phyloP scores from a whole-genome alignment of 192 early-diverging fungal species.

The Obelidium mucronatum region DNA sequence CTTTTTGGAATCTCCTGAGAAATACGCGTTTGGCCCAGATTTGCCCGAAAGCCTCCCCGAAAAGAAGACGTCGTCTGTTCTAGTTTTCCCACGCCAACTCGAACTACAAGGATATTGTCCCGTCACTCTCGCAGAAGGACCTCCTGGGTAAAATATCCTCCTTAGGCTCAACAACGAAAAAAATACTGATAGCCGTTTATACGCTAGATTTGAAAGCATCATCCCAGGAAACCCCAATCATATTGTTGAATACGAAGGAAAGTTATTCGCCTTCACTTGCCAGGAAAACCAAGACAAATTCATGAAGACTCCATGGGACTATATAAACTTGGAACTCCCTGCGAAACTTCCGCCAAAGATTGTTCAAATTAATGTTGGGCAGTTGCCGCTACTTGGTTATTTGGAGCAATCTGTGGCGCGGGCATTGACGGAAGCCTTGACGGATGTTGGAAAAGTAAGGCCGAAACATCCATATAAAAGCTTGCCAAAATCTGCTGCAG shows the following conservation, averaged over 20 bases:
- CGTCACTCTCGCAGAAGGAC: slow-evolving; percentile 55
- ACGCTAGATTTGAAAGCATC: slow-evolving; percentile 55
- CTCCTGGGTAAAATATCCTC: slow-evolving; percentile 45
- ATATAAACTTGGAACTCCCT: slow-evolving; percentile 49
- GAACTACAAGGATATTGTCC: slow-evolving; percentile 69
- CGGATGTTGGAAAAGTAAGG: slow-evolving; percentile 45
- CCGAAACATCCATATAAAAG: slow-evolving; percentile 62
- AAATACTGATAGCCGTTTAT: too few species aligned
- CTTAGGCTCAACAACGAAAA: too few species aligned
- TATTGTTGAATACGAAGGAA: slow-evolving; percentile 58
- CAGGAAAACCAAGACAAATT: slow-evolving; percentile 46
- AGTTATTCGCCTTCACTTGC: slow-evolving; percentile 51
- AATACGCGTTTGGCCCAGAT: slow-evolving; percentile 43
- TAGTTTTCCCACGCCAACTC: slow-evolving; percentile 56
- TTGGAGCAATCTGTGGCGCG: slow-evolving; percentile 60
- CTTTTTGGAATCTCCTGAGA: slow-evolving; percentile 52
- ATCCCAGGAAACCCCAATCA: slow-evolving; percentile 44
- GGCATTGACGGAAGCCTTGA: slow-evolving; percentile 47
- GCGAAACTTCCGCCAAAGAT: slow-evolving; percentile 58
- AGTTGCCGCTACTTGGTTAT: slow-evolving; percentile 61
- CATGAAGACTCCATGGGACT: slow-evolving; percentile 61
- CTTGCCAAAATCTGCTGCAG: slow-evolving; percentile 48
- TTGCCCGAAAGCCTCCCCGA: slow-evolving; percentile 56
- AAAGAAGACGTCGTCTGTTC: slow-evolving; percentile 35
- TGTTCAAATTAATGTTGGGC: slow-evolving; percentile 42